Percentiles rank a stretch among this genome's conserved stretches.
These are phyloP conservation scores for Podaxis sp. DNA, from an alignment of 768 basidiomycete species.

Conservation along the genomic window DNA sequence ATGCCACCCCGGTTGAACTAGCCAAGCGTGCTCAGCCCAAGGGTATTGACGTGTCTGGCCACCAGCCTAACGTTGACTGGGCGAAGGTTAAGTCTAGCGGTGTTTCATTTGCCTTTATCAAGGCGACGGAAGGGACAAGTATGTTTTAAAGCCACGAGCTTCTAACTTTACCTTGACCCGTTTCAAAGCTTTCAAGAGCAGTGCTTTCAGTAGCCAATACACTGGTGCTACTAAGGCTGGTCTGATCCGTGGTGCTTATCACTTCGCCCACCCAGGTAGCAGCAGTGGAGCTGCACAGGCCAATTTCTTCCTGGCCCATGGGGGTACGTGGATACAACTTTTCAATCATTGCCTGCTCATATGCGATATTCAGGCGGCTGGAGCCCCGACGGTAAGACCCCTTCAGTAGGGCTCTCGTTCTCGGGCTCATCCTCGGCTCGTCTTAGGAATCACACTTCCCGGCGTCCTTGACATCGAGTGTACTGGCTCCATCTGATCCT, in stretches of 20 bases:
- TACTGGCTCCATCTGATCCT: conserved; percentile 23
- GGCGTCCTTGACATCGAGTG: conserved; percentile 66
- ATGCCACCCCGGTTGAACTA: neutral
- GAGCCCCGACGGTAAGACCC: conserved; percentile 34
- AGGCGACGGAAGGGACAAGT: conserved; percentile 67
- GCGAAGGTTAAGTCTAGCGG: conserved; percentile 47
- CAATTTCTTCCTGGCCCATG: conserved; percentile 53
- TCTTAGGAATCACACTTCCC: conserved; percentile 50
- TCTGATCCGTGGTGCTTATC: conserved; percentile 61
- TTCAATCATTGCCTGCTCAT: neutral
- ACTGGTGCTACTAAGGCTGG: conserved; percentile 52
- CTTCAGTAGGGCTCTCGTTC: neutral
- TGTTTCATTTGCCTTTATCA: conserved; percentile 58
- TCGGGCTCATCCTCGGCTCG: neutral
- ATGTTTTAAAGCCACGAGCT: conserved; percentile 9
- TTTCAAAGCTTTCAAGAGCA: neutral
- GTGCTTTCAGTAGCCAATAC: conserved; percentile 25
- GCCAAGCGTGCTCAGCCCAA: conserved; percentile 28
- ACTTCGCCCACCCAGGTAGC: conserved; percentile 43
- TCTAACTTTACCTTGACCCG: neutral
- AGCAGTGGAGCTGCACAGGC: conserved; percentile 53
- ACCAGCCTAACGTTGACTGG: conserved; percentile 52
- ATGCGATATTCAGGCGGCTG: conserved; percentile 31
- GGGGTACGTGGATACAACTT: conserved; percentile 32
- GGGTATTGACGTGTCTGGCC: conserved; percentile 57